These are phyloP conservation scores for Candida germanica DNA, from an alignment of 805 yeast species.

Conservation along the genomic window DNA sequence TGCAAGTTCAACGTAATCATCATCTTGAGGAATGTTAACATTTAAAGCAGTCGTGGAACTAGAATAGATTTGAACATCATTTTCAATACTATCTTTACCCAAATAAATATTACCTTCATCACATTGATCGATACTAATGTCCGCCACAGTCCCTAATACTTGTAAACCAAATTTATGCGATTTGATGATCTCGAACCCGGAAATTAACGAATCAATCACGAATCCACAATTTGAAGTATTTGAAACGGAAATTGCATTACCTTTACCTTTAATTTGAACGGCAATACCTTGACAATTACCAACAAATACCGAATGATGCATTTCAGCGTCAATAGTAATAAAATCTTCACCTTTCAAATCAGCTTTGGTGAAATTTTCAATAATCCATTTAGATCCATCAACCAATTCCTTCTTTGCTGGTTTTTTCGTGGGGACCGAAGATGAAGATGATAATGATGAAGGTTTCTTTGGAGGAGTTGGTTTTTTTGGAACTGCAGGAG, in stretches of 20 bases:
- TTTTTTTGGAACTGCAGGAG: slow-evolving; percentile 42
- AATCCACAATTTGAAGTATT: slow-evolving; percentile 71
- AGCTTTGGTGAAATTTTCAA: slow-evolving; percentile 68
- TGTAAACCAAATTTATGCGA: slow-evolving; percentile 80
- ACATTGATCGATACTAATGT: slow-evolving; percentile 82
- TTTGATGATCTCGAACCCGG: slow-evolving; percentile 87
- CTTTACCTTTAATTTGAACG: slow-evolving; percentile 84
- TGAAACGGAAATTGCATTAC: slow-evolving; percentile 79
- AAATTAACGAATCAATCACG: slow-evolving; percentile 78
- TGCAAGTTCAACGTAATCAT: slow-evolving; percentile 76
- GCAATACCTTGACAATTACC: slow-evolving; percentile 75
- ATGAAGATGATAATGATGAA: slow-evolving; percentile 51
- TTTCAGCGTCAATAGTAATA: slow-evolving; percentile 70
- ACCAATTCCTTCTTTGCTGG: slow-evolving; percentile 61
- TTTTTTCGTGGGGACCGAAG: slow-evolving; percentile 31
- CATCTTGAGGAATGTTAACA: slow-evolving; percentile 74
- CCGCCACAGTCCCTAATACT: slow-evolving; percentile 76
- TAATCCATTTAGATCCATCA: slow-evolving; percentile 82
- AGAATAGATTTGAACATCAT: slow-evolving; percentile 68
- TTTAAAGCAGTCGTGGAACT: slow-evolving; percentile 84
- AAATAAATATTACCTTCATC: slow-evolving; percentile 83
- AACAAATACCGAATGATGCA: slow-evolving; percentile 85
- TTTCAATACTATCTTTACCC: slow-evolving; percentile 63
- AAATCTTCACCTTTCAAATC: slow-evolving; percentile 48
- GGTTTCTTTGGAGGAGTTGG: slow-evolving; percentile 90